A percentile compares a stretch with the other conserved stretches of the same genome.
These are phyloP conservation scores for Teratosphaeria epicoccoides DNA, from an alignment of 2,329 filamentous ascomycete genomes.

Conservation along the genomic window DNA sequence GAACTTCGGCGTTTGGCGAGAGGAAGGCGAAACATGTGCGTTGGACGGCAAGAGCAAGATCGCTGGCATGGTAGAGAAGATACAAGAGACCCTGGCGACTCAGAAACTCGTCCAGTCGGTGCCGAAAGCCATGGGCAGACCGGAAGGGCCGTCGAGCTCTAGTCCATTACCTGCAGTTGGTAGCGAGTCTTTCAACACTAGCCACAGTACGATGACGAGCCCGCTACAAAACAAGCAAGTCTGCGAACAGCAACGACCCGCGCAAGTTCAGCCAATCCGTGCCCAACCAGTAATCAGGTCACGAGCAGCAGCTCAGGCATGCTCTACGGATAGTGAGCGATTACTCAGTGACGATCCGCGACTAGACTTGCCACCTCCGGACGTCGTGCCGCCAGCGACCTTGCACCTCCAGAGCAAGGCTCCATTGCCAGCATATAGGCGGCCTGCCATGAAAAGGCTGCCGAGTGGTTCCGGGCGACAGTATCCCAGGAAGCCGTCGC, in stretches of 20 bases:
- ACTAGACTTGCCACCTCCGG: neutral
- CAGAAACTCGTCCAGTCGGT: slow-evolving; percentile 17
- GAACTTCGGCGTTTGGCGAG: slow-evolving; percentile 27
- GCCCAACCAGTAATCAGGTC: neutral
- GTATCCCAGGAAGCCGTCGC: slow-evolving; percentile 6
- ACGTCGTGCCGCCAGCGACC: slow-evolving; percentile 8
- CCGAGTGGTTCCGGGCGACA: slow-evolving; percentile 9
- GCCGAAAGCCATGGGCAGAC: slow-evolving; percentile 2
- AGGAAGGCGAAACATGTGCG: slow-evolving; percentile 12
- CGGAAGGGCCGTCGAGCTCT: slow-evolving; percentile 36
- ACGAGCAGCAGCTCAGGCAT: neutral
- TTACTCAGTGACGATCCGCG: neutral
- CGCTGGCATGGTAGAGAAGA: slow-evolving; percentile 31
- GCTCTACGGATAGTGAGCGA: neutral
- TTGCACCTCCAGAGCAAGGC: slow-evolving; percentile 24
- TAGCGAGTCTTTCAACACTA: slow-evolving; percentile 4
- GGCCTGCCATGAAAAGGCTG: slow-evolving; percentile 18
- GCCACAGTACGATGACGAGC: slow-evolving; percentile 6
- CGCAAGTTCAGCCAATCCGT: slow-evolving; percentile 1
- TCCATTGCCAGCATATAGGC: slow-evolving; percentile 23
- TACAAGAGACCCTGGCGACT: slow-evolving; percentile 35
- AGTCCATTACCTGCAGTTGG: slow-evolving; percentile 33
- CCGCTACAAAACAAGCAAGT: slow-evolving; percentile 11
- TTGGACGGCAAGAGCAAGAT: slow-evolving; percentile 23
- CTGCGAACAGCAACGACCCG: neutral